phyloP scores from a whole-genome alignment of 2,329 filamentous ascomycete species.

The Curvularia lunata region DNA sequence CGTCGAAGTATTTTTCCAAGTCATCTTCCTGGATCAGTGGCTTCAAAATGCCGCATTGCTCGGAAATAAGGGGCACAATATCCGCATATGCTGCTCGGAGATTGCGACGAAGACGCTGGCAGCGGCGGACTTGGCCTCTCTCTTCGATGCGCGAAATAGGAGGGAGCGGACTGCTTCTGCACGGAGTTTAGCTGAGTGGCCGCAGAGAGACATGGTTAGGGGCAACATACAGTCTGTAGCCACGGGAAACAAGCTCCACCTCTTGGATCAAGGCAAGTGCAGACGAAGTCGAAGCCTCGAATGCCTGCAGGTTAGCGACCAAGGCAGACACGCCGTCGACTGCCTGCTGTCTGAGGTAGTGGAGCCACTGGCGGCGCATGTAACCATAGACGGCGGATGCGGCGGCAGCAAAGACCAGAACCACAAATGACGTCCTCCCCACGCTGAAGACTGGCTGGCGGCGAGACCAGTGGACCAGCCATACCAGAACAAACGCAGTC shows the following conservation, averaged over 20 bases:
- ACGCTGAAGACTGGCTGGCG: conserved; percentile 62
- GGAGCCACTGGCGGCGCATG: conserved; percentile 79
- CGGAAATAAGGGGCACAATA: conserved; percentile 73
- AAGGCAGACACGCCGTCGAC: conserved; percentile 72
- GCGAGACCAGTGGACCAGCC: conserved; percentile 74
- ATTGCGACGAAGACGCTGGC: conserved; percentile 77
- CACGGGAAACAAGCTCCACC: conserved; percentile 91
- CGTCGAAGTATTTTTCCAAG: conserved; percentile 88
- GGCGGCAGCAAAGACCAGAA: conserved; percentile 59
- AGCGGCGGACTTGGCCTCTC: conserved; percentile 77
- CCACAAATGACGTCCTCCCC: conserved; percentile 57
- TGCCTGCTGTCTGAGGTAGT: conserved; percentile 76
- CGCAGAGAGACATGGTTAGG: conserved; percentile 9
- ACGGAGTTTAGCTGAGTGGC: conserved; percentile 30
- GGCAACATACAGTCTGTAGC: conserved; percentile 76
- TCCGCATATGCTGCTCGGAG: conserved; percentile 73
- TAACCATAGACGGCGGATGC: conserved; percentile 72
- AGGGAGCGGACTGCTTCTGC: conserved; percentile 83
- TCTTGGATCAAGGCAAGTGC: conserved; percentile 86
- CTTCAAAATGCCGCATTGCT: conserved; percentile 71
- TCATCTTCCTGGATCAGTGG: conserved; percentile 79
- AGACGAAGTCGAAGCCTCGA: conserved; percentile 77
- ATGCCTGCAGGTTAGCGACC: conserved; percentile 76
- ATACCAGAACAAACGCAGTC: conserved; percentile 67
- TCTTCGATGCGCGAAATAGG: conserved; percentile 94